Evolutionary conservation across 441 rosid species (phyloP), one percentile per base, ranked within the genome.

Genomic region (Pelargonium fulgidum): DNA sequence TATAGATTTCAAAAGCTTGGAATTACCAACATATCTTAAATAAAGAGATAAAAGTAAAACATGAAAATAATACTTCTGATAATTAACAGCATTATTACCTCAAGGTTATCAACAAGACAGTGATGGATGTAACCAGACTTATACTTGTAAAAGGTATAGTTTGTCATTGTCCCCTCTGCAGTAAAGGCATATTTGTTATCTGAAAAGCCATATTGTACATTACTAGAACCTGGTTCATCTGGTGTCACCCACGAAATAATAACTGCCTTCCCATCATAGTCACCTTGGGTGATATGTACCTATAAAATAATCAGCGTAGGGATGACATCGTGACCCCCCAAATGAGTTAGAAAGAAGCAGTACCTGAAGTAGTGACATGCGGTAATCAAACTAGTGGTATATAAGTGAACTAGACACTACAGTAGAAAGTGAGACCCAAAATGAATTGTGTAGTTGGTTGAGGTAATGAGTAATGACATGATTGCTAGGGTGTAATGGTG

Each of bases 241-340:
- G 91, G 83, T 44, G 97, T 90, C 67, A 92, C 91, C 99, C 99
- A 92, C 42, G 99, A 88, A 74, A 94, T 65, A 41, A 94, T 89
- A 8, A 89, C 93, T 61, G 94, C 97, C 70, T 81, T 89, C 48
- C 99, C 99, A 69, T 87, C 85, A 69, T 94, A 90, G 76, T 94
- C 97, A 65, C 98, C 98, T 84, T 94, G 99, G 13, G 97, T 92
- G 72, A 94, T 87, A 81, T 81, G 99, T 17, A 94, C 99, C 96
- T 90, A 71, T 24, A 56, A 22, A 59, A 68, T 14, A 26, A 14
- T 65, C 48, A 62, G 68, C 11, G 62, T 7, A 62, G 33, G 68
- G 36, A 72, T 50, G 58, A 14, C 58, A 13, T 50, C 16, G 14
- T 50, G 58, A 50, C 58, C 58, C 50, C 1, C 14, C 1, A 50